A percentile compares a stretch with the other conserved stretches of the same genome.
These are phyloP conservation scores for Plantago ovata DNA, from an alignment of 257 asterid genomes.

Conservation along the genomic window DNA sequence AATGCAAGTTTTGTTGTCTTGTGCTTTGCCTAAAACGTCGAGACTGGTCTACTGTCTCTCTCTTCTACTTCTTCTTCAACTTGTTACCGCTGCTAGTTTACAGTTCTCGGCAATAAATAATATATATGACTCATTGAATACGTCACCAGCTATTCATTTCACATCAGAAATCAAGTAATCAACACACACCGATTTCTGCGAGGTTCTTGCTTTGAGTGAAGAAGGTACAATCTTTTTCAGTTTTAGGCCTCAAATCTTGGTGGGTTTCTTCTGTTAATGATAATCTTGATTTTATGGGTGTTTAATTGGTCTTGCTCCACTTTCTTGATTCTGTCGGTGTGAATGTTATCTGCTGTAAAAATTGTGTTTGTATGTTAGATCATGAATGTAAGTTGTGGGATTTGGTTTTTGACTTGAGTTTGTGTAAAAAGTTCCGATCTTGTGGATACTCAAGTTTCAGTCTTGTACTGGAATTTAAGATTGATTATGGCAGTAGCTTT, in stretches of 20 bases:
- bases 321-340: not conserved
- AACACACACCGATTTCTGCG: not conserved
- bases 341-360: not conserved
- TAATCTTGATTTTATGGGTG: conserved; percentile 7
- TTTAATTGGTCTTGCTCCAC: conserved; percentile 3
- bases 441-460: not conserved
- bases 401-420: not conserved
- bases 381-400: too few relatives aligned
- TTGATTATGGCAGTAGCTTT: not conserved
- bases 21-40: conserved; percentile 14
- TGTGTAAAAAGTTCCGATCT: not conserved
- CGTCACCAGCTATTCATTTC: not conserved
- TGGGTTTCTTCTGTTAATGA: not conserved
- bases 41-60: conserved; percentile 26
- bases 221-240: conserved; percentile 22
- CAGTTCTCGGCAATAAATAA: conserved; percentile 23
- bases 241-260: not conserved
- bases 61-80: conserved; percentile 17
- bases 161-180: conserved; percentile 10
- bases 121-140: conserved; percentile 10
- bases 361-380: too few relatives aligned
- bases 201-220: conserved; percentile 16
- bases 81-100: conserved; percentile 14
- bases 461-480: not conserved
- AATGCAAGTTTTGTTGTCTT: too few relatives aligned